Conservation (phyloP, 805 yeast species). For the Wickerhamomyces kurtzmanii region DNA sequence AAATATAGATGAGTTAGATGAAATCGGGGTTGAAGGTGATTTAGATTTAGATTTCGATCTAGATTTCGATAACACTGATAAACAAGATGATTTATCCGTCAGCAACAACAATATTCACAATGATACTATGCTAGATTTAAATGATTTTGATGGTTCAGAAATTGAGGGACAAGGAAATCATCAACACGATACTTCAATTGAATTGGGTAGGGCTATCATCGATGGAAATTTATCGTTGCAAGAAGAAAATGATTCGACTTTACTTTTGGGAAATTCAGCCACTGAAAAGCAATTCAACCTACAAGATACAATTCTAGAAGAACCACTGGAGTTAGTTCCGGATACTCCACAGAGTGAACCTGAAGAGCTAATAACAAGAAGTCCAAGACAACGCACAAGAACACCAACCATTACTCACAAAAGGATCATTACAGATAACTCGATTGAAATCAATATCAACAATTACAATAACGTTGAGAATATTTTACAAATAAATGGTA, state of each 20-base stretch:
- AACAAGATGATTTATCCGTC: constrained; percentile 17
- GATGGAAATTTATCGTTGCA: constrained; percentile 11
- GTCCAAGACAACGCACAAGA: constrained; percentile 3
- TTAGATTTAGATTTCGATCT: constrained; percentile 47
- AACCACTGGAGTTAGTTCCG: constrained; percentile 9
- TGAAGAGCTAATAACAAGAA: constrained; percentile 1
- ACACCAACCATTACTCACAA: constrained; percentile 8
- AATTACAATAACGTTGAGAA: constrained; percentile 9
- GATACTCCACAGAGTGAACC: constrained; percentile 2
- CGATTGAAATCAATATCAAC: constrained; percentile 14
- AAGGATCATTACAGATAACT: constrained; percentile 13
- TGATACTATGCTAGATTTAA: constrained; percentile 17
- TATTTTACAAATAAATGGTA: no score
- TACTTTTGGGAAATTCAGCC: no score
- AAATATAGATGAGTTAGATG: constrained; percentile 18
- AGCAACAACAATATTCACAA: constrained; percentile 14
- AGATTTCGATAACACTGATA: constrained; percentile 28
- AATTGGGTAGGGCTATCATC: constrained; percentile 36
- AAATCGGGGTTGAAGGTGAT: constrained; percentile 20
- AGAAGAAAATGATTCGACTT: constrained; percentile 1
- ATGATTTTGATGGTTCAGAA: constrained; percentile 2
- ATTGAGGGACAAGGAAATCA: constrained; percentile 2
- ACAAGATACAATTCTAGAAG: constrained; percentile 10
- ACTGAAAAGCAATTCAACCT: no score
- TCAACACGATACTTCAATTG: constrained; percentile 33